phyloP scores from a whole-genome alignment of 2,329 filamentous ascomycete genomes.

The Sporothrix pseudoabietina region DNA sequence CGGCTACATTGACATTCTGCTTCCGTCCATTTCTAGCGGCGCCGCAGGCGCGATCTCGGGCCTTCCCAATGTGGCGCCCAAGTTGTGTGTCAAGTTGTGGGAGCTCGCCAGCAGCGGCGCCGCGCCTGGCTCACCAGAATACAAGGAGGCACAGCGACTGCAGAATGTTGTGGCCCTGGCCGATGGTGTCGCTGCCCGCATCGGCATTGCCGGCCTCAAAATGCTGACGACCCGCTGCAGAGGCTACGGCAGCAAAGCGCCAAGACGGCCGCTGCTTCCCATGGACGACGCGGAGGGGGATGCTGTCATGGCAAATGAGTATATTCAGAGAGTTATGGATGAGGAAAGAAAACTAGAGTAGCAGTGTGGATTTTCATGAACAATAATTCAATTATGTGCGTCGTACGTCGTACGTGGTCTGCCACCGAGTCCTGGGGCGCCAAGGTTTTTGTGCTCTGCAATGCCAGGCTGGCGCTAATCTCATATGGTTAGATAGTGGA shows the following conservation, averaged over 20 bases:
- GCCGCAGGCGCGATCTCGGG: slow-evolving; percentile 32
- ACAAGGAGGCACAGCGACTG: slow-evolving; percentile 34
- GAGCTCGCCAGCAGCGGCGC: slow-evolving; percentile 26
- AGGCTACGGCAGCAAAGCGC: slow-evolving; percentile 33
- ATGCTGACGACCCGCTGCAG: slow-evolving; percentile 33
- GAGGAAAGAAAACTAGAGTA: slow-evolving; percentile 4
- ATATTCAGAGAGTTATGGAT: slow-evolving; percentile 27
- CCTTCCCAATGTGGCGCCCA: slow-evolving; percentile 31
- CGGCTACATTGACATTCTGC: slow-evolving; percentile 39
- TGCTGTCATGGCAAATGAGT: slow-evolving; percentile 25
- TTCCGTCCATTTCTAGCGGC: slow-evolving; percentile 37
- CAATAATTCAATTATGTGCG: too few species aligned
- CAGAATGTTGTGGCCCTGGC: slow-evolving; percentile 35
- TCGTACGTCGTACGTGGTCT: too few species aligned
- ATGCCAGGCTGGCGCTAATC: too few species aligned
- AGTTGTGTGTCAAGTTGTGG: slow-evolving; percentile 33
- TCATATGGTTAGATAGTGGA: too few species aligned
- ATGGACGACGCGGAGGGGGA: slow-evolving; percentile 34
- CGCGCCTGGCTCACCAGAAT: background rate
- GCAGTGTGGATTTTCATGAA: too few species aligned
- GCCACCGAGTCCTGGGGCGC: too few species aligned
- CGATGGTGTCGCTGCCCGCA: slow-evolving; percentile 31
- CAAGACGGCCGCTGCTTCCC: slow-evolving; percentile 34
- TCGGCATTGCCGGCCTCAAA: slow-evolving; percentile 37
- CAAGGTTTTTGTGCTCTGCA: too few species aligned